These are phyloP conservation scores for Capniomyces stellatus DNA, from an alignment of 371 early-diverging fungal genomes.

Conservation along the genomic window DNA sequence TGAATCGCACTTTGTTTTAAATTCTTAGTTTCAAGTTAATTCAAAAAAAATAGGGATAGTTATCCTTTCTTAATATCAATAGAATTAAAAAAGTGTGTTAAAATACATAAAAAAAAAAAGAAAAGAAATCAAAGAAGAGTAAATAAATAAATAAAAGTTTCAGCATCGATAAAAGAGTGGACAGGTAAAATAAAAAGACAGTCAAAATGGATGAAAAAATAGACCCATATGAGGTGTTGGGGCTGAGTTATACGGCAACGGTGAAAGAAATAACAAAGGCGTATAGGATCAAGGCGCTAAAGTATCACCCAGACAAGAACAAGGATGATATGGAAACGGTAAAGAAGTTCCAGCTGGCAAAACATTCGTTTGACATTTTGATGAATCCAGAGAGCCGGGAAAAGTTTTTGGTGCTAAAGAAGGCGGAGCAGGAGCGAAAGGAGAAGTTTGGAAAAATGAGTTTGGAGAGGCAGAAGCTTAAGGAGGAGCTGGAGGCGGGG, in stretches of 20 bases:
- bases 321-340: constrained; percentile 13
- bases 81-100: no score
- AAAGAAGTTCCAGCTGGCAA: constrained; percentile 15
- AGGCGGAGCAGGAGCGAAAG: constrained; percentile 11
- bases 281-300: constrained; percentile 63
- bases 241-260: constrained; percentile 38
- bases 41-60: no score
- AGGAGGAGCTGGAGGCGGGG: constrained; percentile 17
- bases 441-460: constrained; percentile 12
- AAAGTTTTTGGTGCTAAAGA: constrained; percentile 11
- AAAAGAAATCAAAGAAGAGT: no score
- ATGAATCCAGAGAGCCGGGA: constrained; percentile 8
- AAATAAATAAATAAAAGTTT: no score
- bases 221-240: constrained; percentile 50
- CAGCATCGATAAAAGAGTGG: no score
- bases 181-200: neutral
- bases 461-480: constrained; percentile 19
- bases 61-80: no score
- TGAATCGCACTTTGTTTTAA: no score
- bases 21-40: no score
- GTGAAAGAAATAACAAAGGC: constrained; percentile 59
- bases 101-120: no score
- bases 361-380: constrained; percentile 19
- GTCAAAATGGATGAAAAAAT: constrained; percentile 5
- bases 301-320: constrained; percentile 60